These are phyloP conservation scores for Thymus mandschuricus DNA, from an alignment of 257 asterid genomes.

Conservation along the genomic window DNA sequence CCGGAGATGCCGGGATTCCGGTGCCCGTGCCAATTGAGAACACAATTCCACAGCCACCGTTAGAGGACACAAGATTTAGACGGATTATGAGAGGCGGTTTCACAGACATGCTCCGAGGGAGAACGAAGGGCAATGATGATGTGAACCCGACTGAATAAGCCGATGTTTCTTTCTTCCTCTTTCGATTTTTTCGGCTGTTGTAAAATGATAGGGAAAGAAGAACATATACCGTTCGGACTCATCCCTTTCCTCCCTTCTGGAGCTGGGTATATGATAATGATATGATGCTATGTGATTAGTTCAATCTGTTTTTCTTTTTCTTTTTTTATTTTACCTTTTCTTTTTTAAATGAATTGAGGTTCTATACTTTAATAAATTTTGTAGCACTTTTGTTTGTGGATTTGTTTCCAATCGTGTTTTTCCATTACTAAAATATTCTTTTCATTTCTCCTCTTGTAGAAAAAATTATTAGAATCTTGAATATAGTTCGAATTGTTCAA, in stretches of 20 bases:
- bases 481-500: too few relatives aligned
- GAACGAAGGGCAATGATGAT: conserved; percentile 63
- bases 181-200: conserved; percentile 10
- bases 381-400: too few relatives aligned
- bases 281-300: neutral
- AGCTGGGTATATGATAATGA: neutral
- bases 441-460: too few relatives aligned
- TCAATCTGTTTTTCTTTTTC: too few relatives aligned
- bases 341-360: too few relatives aligned
- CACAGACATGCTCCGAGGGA: conserved; percentile 89
- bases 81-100: conserved; percentile 94
- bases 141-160: conserved; percentile 46
- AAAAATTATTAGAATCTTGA: too few relatives aligned
- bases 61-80: conserved; percentile 85
- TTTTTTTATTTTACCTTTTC: too few relatives aligned
- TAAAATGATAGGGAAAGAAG: conserved; percentile 25
- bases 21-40: conserved; percentile 42
- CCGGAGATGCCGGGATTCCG: conserved; percentile 45
- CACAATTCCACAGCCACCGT: conserved; percentile 48
- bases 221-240: neutral
- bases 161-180: neutral
- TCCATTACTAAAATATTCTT: too few relatives aligned
- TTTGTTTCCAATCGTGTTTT: too few relatives aligned
- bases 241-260: neutral
- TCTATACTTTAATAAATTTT: too few relatives aligned